These are phyloP conservation scores for Fusarium goolgardi DNA, from an alignment of 2,329 filamentous ascomycete species.

Conservation along the genomic window DNA sequence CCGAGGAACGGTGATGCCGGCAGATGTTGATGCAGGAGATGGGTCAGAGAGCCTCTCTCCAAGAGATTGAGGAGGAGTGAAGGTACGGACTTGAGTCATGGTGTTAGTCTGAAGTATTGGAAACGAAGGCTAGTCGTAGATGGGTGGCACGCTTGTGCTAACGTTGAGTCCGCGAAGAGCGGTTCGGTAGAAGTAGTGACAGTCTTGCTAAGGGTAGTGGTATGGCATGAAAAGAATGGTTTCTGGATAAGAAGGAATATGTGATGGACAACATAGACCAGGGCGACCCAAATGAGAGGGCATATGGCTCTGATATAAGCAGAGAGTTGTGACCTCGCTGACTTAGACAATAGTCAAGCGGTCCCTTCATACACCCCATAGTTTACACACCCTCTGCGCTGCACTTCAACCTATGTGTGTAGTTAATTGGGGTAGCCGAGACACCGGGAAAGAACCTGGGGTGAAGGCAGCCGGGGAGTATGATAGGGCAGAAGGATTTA, in stretches of 20 bases:
- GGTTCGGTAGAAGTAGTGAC: slow-evolving; percentile 93
- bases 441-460: slow-evolving; percentile 14
- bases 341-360: slow-evolving; percentile 50
- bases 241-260: slow-evolving; percentile 20
- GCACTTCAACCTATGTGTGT: slow-evolving; percentile 21
- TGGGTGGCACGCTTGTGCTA: slow-evolving; percentile 79
- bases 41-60: slow-evolving; percentile 72
- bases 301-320: slow-evolving; percentile 45
- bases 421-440: slow-evolving; percentile 21
- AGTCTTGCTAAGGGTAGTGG: slow-evolving; percentile 88
- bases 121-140: slow-evolving; percentile 69
- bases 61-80: slow-evolving; percentile 75
- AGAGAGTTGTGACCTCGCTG: slow-evolving; percentile 44
- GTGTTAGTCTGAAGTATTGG: slow-evolving; percentile 45
- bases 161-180: slow-evolving; percentile 87
- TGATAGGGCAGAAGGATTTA: slow-evolving; percentile 32
- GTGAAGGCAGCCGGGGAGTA: slow-evolving; percentile 23
- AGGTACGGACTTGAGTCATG: slow-evolving; percentile 54
- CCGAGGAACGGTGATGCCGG: slow-evolving; percentile 54
- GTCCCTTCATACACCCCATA: slow-evolving; percentile 42
- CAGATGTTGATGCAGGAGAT: slow-evolving; percentile 30
- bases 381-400: not conserved
- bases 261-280: slow-evolving; percentile 21
- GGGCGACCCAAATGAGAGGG: slow-evolving; percentile 30
- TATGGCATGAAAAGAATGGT: slow-evolving; percentile 72